A percentile compares a stretch with the other conserved stretches of the same genome.
phyloP scores from a whole-genome alignment of 2,329 filamentous ascomycete species.

The Emergomyces pasteurianus region DNA sequence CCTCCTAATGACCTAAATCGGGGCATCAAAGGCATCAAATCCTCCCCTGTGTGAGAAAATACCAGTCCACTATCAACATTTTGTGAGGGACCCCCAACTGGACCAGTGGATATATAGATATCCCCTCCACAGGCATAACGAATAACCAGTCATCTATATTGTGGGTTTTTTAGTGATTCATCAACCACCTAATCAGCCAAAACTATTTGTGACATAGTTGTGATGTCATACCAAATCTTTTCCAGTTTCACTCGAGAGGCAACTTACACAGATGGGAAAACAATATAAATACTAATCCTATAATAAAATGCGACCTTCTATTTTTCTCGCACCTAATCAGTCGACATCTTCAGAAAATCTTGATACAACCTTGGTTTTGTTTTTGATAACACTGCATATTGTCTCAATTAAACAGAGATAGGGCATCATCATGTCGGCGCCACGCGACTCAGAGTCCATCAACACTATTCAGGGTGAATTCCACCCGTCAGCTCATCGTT shows the following conservation, averaged over 20 bases:
- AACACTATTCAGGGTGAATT: slow-evolving; percentile 46
- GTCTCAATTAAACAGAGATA: not conserved
- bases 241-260: not conserved
- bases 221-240: not conserved
- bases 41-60: too few relatives aligned
- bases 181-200: not conserved
- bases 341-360: not conserved
- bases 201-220: not conserved
- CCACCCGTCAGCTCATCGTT: slow-evolving; percentile 37
- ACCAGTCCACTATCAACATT: too few relatives aligned
- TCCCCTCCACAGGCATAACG: too few relatives aligned
- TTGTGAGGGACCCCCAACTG: too few relatives aligned
- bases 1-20: too few relatives aligned
- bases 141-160: not conserved
- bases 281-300: not conserved
- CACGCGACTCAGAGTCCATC: slow-evolving; percentile 41
- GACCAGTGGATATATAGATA: too few relatives aligned
- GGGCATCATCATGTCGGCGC: slow-evolving; percentile 16
- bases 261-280: not conserved
- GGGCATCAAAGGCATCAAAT: too few relatives aligned
- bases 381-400: too few relatives aligned
- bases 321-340: not conserved
- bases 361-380: not conserved
- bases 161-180: not conserved
- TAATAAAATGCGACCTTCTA: not conserved